These are phyloP conservation scores for Quercus phellos DNA, from an alignment of 331 rosid genomes.

Conservation along the genomic window DNA sequence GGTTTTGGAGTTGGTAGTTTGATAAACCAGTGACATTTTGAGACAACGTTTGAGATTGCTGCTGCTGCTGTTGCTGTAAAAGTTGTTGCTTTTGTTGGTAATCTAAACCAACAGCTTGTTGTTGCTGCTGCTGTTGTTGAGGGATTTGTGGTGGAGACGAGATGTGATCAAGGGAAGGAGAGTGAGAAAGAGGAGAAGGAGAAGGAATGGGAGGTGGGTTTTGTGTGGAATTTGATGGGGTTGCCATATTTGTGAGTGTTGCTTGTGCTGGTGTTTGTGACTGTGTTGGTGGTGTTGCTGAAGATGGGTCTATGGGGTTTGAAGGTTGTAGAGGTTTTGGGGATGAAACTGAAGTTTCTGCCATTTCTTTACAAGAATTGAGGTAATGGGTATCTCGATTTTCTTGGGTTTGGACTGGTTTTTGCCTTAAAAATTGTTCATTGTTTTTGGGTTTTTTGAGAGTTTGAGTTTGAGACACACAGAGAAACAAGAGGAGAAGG, in stretches of 20 bases:
- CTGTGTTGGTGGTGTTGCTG: slow-evolving; percentile 5
- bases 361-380: slow-evolving; percentile 36
- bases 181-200: slow-evolving; percentile 47
- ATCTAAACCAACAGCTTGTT: slow-evolving; percentile 38
- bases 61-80: slow-evolving; percentile 27
- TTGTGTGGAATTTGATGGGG: slow-evolving; percentile 25
- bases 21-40: slow-evolving; percentile 50
- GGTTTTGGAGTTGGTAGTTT: slow-evolving; percentile 55
- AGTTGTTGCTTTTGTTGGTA: slow-evolving; percentile 28
- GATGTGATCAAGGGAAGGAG: slow-evolving; percentile 50
- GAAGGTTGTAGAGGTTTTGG: slow-evolving; percentile 38
- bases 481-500: neutral
- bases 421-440: slow-evolving; percentile 21
- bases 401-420: neutral
- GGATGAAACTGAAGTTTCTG: slow-evolving; percentile 47
- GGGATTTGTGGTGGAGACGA: slow-evolving; percentile 47
- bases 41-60: slow-evolving; percentile 23
- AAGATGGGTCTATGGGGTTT: slow-evolving; percentile 44
- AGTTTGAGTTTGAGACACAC: slow-evolving; percentile 2
- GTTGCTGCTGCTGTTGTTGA: slow-evolving; percentile 32
- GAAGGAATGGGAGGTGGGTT: slow-evolving; percentile 42
- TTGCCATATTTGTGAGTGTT: slow-evolving; percentile 36
- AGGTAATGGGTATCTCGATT: neutral
- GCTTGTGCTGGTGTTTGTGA: slow-evolving; percentile 10
- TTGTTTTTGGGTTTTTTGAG: slow-evolving; percentile 13